Conservation (phyloP, 305 asterid genomes). For the Fraxinus albicans region DNA sequence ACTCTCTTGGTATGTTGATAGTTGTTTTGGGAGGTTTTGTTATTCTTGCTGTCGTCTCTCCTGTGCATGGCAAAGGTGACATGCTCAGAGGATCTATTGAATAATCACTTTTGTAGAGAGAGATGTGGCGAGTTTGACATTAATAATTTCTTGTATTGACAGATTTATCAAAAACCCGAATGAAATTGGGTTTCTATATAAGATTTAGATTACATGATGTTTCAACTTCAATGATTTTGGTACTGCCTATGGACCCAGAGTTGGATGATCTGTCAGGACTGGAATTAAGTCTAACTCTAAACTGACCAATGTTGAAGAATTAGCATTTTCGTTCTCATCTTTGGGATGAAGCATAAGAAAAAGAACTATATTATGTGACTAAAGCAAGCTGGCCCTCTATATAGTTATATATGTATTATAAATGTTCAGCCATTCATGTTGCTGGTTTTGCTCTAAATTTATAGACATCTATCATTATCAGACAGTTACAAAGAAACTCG, state of each 20-base stretch:
- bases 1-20: slow-evolving; percentile 65
- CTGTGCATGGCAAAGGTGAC: slow-evolving; percentile 46
- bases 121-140: not conserved
- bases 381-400: not conserved
- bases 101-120: slow-evolving; percentile 28
- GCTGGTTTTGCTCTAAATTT: not conserved
- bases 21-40: slow-evolving; percentile 69
- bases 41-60: slow-evolving; percentile 55
- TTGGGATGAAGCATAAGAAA: not conserved
- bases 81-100: slow-evolving; percentile 23
- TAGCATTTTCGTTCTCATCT: not conserved
- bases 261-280: not conserved
- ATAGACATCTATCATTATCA: not conserved
- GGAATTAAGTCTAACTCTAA: not conserved
- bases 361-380: not conserved
- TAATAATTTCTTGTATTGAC: not conserved
- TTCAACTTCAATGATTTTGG: not conserved
- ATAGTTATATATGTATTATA: not conserved
- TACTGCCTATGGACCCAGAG: not conserved
- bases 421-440: not conserved
- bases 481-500: not conserved
- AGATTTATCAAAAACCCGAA: not conserved
- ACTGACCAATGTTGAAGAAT: not conserved
- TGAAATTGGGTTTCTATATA: not conserved
- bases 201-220: not conserved